Evolutionary conservation across 2,329 filamentous ascomycete genomes (phyloP), one percentile per base, ranked within the genome.

Genomic region (Fusarium graminum): DNA sequence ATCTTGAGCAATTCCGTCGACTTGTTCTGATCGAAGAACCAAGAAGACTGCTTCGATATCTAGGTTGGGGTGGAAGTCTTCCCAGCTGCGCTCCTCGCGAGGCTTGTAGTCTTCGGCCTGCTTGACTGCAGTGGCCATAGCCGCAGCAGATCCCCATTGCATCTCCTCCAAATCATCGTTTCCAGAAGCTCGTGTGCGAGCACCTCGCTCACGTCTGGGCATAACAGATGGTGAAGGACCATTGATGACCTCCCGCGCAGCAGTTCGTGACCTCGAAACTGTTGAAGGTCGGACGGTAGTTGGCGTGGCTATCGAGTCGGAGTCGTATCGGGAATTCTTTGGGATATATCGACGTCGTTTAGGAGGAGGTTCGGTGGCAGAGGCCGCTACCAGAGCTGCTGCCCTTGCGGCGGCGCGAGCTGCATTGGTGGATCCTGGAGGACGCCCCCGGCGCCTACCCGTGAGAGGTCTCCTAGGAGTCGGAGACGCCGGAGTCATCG

Each of bases 31-130:
- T 46, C 86, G 88, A 74, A 94, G 94, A 4, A 97, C 83, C 69
- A 90, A 88, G 67, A 97, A 90, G 6, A 86, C 87, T 13, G 86
- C 86, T 56, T 97, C 93, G 46, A 97, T 93, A 80, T 98, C 94
- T 51, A 99, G 86, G 72, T 97, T 92, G 0, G 93, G 93, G 78
- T 99, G 95, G 68, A 98, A 98, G 76, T 99, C 95, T 74, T 97
- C 94, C 93, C 94, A 99, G 51, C 93, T 92, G 65, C 94, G 89
- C 81, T 99, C 95, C 80, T 99, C 95, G 74, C 95, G 87, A 30
- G 95, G 95, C 77, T 99, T 99, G 80, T 98, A 98, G 49, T 94
- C 94, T 81, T 98, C 95, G 72, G 89, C 94, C 75, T 97, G 93
- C 70, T 93, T 92, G 59, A 95, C 91, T 6, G 92, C 91, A 7